phyloP scores from a whole-genome alignment of 1,284 basidiomycete species.

The Wolfiporia cocos region DNA sequence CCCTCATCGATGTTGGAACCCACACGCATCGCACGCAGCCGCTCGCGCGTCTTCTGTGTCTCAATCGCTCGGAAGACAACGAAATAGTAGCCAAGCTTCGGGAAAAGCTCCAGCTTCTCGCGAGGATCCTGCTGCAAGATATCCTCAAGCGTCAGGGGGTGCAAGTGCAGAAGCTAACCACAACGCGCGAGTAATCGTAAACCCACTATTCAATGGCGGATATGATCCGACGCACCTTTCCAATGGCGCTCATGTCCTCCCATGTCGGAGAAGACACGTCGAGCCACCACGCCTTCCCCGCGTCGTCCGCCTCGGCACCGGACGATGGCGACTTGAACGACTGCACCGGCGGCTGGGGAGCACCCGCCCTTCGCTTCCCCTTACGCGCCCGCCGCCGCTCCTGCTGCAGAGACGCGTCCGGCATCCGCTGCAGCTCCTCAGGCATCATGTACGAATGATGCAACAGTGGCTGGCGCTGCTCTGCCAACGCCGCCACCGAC shows the following conservation, averaged over 20 bases:
- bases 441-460: slow-evolving; percentile 35
- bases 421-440: slow-evolving; percentile 16
- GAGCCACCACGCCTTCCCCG: slow-evolving; percentile 76
- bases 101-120: slow-evolving; percentile 90
- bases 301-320: not conserved
- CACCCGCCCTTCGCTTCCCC: slow-evolving; percentile 22
- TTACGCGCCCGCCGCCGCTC: slow-evolving; percentile 29
- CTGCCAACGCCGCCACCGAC: slow-evolving; percentile 5
- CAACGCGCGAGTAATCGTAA: not conserved
- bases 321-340: slow-evolving; percentile 1
- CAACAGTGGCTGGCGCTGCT: slow-evolving; percentile 8
- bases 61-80: slow-evolving; percentile 87
- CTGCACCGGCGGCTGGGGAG: not conserved
- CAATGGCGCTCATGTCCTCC: slow-evolving; percentile 85
- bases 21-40: slow-evolving; percentile 25
- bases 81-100: slow-evolving; percentile 90
- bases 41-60: slow-evolving; percentile 38
- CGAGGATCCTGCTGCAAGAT: slow-evolving; percentile 92
- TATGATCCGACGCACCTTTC: slow-evolving; percentile 52
- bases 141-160: slow-evolving; percentile 93
- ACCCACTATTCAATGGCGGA: not conserved
- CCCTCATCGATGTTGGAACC: slow-evolving; percentile 32
- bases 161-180: slow-evolving; percentile 77
- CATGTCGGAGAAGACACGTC: slow-evolving; percentile 89
- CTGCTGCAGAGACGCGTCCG: slow-evolving; percentile 14